Evolutionary conservation across 306 rosid genomes (phyloP), one percentile per base, ranked within the genome.

Genomic region (Quercus rubra): DNA sequence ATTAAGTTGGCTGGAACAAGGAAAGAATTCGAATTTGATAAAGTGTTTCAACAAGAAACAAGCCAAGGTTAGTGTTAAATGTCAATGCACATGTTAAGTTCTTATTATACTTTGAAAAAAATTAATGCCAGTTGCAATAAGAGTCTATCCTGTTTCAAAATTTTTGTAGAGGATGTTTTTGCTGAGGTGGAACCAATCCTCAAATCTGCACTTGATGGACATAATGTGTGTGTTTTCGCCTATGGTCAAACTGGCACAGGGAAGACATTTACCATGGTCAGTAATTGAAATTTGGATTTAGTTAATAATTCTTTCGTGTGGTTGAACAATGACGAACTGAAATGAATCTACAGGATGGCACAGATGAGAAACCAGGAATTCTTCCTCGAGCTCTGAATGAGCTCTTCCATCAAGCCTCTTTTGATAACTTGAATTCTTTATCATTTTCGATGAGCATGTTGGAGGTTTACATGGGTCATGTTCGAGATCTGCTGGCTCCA

Each of bases 221-320:
- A 93, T 73, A 94, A 91, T 78, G 99, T 92, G 18, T 94, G 97
- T 57, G 81, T 94, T 78, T 86, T 94, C 49, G 97, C 99, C 78
- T 93, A 90, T 4, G 99, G 99, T 77, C 99, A 94, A 89, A 94
- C 99, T 4, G 92, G 97, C 81, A 94, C 99, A 2, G 99, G 99
- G 79, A 94, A 94, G 87, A 92, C 99, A 73, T 94, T 88, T 87
- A 92, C 99, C 73, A 94, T 94, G 97, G 99, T 94, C 56, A 82
- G 95, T 90, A 30, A 35, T 17, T 18, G 23, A 33, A 62, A 67
- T 64, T 55, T 64, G 66, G 38, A 68, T 55, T 30, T 17, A 46
- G 81, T 64, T 85, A 3, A 78, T 77, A 77, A 62, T 75, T 55
- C 55, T 67, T 57, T 67, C 62, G 19, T 78, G 71, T 78, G 80